These are phyloP conservation scores for Trametes hirsuta DNA, from an alignment of 1,284 basidiomycete species.

Conservation along the genomic window DNA sequence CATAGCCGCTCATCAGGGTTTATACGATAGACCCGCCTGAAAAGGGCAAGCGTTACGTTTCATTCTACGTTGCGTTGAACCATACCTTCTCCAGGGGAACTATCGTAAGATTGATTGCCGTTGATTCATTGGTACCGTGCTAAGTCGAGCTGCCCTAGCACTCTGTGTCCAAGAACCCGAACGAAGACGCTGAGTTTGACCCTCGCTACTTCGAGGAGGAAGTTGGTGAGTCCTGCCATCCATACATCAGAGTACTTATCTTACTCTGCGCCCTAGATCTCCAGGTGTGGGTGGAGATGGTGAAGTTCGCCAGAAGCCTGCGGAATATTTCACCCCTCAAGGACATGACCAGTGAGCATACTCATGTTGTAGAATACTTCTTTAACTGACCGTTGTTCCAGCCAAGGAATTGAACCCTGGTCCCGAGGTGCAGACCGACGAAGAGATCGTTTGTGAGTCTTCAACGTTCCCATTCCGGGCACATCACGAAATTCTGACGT, in stretches of 20 bases:
- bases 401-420: conserved; percentile 44
- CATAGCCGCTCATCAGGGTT: background rate
- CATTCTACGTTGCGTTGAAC: conserved; percentile 37
- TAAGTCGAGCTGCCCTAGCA: conserved; percentile 25
- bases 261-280: conserved; percentile 34
- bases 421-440: conserved; percentile 29
- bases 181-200: conserved; percentile 46
- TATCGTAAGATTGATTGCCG: conserved; percentile 26
- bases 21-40: conserved; percentile 28
- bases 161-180: conserved; percentile 43
- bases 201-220: conserved; percentile 52
- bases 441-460: conserved; percentile 29
- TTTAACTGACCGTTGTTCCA: conserved; percentile 18
- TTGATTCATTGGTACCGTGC: too few species aligned
- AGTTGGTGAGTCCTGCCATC: conserved; percentile 40
- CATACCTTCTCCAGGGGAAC: conserved; percentile 45
- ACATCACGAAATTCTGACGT: background rate
- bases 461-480: too few species aligned
- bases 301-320: conserved; percentile 52
- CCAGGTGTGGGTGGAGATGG: conserved; percentile 48
- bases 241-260: conserved; percentile 1
- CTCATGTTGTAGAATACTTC: accelerated
- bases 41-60: conserved; percentile 37
- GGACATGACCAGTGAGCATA: conserved; percentile 29
- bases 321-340: conserved; percentile 47